Evolutionary conservation across 179 eudicot species (phyloP), one percentile per base, ranked within the genome.

Genomic region (Gypsophila paniculata): DNA sequence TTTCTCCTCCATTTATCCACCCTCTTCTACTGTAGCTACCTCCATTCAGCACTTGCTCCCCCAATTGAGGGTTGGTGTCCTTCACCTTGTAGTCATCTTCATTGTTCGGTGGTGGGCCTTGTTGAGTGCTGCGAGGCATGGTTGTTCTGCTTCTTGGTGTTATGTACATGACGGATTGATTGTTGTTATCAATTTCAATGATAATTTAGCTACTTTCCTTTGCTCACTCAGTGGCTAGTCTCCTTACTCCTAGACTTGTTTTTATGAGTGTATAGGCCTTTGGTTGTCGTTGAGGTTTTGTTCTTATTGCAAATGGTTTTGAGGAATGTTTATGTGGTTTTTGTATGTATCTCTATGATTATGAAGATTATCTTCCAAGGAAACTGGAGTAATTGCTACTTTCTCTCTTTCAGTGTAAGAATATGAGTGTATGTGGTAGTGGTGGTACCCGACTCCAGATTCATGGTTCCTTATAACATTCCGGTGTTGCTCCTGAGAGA

Each of bases 1-100:
- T 76, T 44, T 76, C 80, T 65, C 83, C 75, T 13, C 83, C 71
- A 73, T 71, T 80, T 70, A 73, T 23, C 83, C 83, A 80, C 6
- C 71, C 75, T 76, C 75, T 73, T 76, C 75, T 74, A 69, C 75
- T 79, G 63, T 54, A 79, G 68, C 79, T 42, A 21, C 77, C 74
- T 69, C 79, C 77, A 59, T 58, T 80, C 39, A 75, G 77, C 83
- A 74, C 64, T 57, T 67, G 74, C 25, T 69, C 80, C 44, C 83
- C 75, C 4, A 73, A 60, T 60, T 70, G 83, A 25, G 80, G 77
- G 59, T 46, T 65, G 10, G 80, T 39, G 22, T 80, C 77, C 55
- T 76, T 80, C 65, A 73, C 34, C 64, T 38, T 80, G 80, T 76
- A 80, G 51, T 80, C 83, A 49, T 80, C 79, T 68, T 72, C 77